Base-by-base conservation (phyloP, 2,329 filamentous ascomycete species). In the Colletotrichum sp. region DNA sequence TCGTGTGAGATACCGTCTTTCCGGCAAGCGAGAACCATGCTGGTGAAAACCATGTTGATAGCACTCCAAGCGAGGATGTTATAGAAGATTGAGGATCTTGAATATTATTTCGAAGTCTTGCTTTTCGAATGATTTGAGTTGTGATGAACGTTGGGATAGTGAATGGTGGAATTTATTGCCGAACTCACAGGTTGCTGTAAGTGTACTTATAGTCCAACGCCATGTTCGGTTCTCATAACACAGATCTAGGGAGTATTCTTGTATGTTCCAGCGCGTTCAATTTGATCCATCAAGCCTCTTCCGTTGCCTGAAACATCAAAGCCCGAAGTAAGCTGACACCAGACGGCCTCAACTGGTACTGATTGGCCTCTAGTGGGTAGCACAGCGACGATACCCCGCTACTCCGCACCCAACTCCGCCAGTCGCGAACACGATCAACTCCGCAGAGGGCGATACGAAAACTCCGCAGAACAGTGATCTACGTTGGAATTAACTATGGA, bases 21-120 rank as follows among this genome's bases (percentile, higher is more conserved):
- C 30, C 72, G 48, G 10, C 59, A 34, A 4, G 72, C 72, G 18
- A 74, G 52, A n/a, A 74, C 48, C 67, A 74, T 71, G 28, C 48
- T 43, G 30, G 55, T 74, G 60, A 59, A 71, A 21, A 48, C 68
- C 72, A 74, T 74, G 4, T 39, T 74, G 16, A 9, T 34, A 0
- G 7, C 3, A 14, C 39, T 48, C 3, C 3, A 10, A 3, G 16
- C 6, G 9, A n/a, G 18, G n/a, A 9, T 6, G 4, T 26, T 10
- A 12, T 12, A 36, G 12, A 8, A 13, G n/a, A n/a, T 34, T 24
- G 9, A 18, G 21, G 13, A 63, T 24, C 8, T 59, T 59, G 30
- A 14, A 63, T 14, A 13, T 21, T 34, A 16, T 26, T 32, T 32
- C 3, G 26, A 60, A 12, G 28, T 5, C 13, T n/a, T 32, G 21